Base-by-base conservation (phyloP, 148 eudicot genomes). In the Nyssa sinensis region DNA sequence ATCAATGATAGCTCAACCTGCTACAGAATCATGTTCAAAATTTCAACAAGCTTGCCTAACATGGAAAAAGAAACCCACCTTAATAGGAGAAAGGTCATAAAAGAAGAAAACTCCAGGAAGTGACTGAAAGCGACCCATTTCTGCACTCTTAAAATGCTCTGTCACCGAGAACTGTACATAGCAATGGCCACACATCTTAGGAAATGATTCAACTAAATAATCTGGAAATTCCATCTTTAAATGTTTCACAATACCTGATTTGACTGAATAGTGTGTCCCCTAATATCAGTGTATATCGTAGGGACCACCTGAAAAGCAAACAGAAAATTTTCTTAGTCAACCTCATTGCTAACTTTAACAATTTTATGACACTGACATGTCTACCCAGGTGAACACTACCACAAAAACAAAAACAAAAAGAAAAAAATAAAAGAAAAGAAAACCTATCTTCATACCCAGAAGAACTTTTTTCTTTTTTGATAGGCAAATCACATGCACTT, bases 71-170 rank as follows among this genome's bases (percentile, higher is more conserved):
- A 60, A 72, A 21, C 79, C 21, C 64, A 91, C 98, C 98, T 91
- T 89, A 55, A 93, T 86, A 47, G 98, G 94, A 75, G 98, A 93
- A 74, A 93, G 87, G 79, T 91, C 97, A 67, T 91, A 93, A 81
- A 84, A 89, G 90, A 93, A 93, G 89, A 89, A 91, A 67, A 93
- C 84, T 62, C 98, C 98, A n/a, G 89, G 92, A 76, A 85, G 64
- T 14, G 88, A 74, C 76, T 74, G 87, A 74, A 62, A 84, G 32
- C 59, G 85, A 65, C 93, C 96, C 3, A 73, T n/a, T 72, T 89
- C 94, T 2, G 87, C 68, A 75, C 74, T 70, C 78, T 84, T 88
- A 63, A 77, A 89, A 75, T 91, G 97, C 79, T 93, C 94, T 25
- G 98, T 93, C 84, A 89, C 98, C 58, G 98, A 93, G 82, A 93